Conservation (phyloP, 306 rosid species). For the Prinsepia uniflora region DNA sequence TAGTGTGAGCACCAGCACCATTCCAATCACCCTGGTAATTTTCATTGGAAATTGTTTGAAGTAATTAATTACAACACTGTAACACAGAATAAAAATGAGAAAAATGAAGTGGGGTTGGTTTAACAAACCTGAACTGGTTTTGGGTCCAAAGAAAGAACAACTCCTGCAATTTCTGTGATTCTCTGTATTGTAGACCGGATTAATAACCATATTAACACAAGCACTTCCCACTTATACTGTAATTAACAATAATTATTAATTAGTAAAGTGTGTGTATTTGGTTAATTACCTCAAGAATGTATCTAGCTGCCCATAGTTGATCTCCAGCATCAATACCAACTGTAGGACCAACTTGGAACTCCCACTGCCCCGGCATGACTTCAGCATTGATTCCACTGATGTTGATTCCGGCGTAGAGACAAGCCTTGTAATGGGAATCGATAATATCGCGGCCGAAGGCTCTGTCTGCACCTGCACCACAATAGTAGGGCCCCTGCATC, state of each 20-base stretch:
- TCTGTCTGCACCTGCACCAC: conserved; percentile 50
- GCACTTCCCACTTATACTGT: no score
- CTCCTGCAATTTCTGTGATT: conserved; percentile 51
- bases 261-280: no score
- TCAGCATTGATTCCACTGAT: conserved; percentile 53
- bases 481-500: conserved; percentile 52
- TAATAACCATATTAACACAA: not conserved
- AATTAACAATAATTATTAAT: no score
- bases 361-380: conserved; percentile 71
- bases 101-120: not conserved
- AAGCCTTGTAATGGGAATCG: conserved; percentile 52
- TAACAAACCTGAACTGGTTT: conserved; percentile 45
- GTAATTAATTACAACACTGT: not conserved
- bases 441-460: conserved; percentile 53
- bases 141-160: conserved; percentile 50
- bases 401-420: conserved; percentile 51
- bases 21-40: conserved; percentile 54
- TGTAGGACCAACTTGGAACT: conserved; percentile 53
- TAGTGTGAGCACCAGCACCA: conserved; percentile 57
- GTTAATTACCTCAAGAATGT: conserved; percentile 51
- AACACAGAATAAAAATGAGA: not conserved
- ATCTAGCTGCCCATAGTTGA: conserved; percentile 51
- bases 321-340: conserved; percentile 50
- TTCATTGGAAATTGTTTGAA: not conserved
- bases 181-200: conserved; percentile 30